phyloP scores from a whole-genome alignment of 176 grass and related monocot species.

The Oryza nivara region DNA sequence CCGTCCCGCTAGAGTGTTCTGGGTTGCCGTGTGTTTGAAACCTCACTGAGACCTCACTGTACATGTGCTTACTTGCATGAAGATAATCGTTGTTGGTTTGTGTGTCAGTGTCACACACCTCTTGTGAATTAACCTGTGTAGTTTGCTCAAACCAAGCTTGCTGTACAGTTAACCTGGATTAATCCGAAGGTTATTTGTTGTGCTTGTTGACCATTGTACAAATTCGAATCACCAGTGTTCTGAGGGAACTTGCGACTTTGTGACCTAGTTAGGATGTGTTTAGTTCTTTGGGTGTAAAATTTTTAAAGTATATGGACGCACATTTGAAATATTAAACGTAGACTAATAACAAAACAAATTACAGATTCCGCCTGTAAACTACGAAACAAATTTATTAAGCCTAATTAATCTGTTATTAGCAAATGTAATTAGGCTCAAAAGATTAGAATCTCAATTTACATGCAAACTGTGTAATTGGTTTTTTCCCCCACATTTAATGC shows the following conservation, averaged over 20 bases:
- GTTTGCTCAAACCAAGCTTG: conserved; percentile 28
- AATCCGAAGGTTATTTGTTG: conserved; percentile 15
- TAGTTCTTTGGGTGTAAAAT: too few relatives aligned
- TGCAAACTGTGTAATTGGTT: too few relatives aligned
- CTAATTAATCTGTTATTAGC: too few relatives aligned
- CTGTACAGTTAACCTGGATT: conserved; percentile 46
- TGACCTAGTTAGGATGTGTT: too few relatives aligned
- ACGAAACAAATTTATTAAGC: too few relatives aligned
- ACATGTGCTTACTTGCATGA: conserved; percentile 63
- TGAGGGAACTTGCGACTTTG: not conserved
- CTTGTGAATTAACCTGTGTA: conserved; percentile 36
- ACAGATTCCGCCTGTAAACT: too few relatives aligned
- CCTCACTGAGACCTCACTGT: conserved; percentile 72
- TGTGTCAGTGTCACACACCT: conserved; percentile 41
- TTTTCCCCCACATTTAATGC: too few relatives aligned
- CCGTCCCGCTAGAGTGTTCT: conserved; percentile 35
- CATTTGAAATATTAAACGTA: too few relatives aligned
- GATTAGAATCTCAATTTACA: too few relatives aligned
- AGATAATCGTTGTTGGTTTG: conserved; percentile 44
- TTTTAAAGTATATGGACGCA: too few relatives aligned
- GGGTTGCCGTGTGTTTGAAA: conserved; percentile 57
- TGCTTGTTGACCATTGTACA: not conserved
- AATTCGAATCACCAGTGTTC: not conserved
- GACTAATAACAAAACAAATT: too few relatives aligned
- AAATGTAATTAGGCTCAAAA: too few relatives aligned